A percentile compares a stretch with the other conserved stretches of the same genome.
phyloP scores from a whole-genome alignment of 805 yeast species.

The Torulaspora franciscae region DNA sequence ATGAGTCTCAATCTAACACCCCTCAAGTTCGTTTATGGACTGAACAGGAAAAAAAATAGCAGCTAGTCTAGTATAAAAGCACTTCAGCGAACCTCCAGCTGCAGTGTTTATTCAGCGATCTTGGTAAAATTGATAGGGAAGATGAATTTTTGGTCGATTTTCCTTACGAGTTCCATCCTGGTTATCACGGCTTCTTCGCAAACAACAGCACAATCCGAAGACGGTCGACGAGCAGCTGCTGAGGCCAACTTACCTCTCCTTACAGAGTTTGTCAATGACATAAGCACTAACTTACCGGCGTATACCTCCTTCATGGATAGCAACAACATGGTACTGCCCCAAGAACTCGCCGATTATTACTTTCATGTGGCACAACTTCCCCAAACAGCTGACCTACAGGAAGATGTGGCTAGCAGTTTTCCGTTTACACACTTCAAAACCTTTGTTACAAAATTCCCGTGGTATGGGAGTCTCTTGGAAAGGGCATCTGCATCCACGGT shows the following conservation, averaged over 20 bases:
- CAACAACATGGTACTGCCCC: constrained; percentile 35
- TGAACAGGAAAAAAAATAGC: constrained; percentile 1
- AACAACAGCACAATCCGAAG: background rate
- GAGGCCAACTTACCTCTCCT: constrained; percentile 32
- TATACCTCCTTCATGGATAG: constrained; percentile 38
- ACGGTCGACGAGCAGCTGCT: constrained; percentile 32
- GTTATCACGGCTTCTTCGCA: background rate
- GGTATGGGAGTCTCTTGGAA: constrained; percentile 28
- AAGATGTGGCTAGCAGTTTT: constrained; percentile 30
- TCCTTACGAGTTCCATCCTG: background rate
- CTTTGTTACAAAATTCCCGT: constrained; percentile 34
- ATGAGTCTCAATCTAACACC: background rate
- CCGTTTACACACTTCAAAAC: constrained; percentile 38
- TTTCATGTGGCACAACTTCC: constrained; percentile 28
- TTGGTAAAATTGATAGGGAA: background rate
- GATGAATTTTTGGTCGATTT: background rate
- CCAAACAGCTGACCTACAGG: constrained; percentile 24
- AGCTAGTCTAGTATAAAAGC: background rate
- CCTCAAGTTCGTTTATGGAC: constrained; percentile 1
- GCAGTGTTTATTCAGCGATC: too few relatives aligned
- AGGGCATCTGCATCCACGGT: constrained; percentile 22
- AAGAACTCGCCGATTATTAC: constrained; percentile 35
- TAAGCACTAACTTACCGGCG: constrained; percentile 23
- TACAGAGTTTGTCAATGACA: constrained; percentile 33
- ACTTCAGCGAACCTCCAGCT: too few relatives aligned